Evolutionary conservation across 495 filamentous ascomycete genomes (phyloP).

Genomic region (Sporormia fimetaria): DNA sequence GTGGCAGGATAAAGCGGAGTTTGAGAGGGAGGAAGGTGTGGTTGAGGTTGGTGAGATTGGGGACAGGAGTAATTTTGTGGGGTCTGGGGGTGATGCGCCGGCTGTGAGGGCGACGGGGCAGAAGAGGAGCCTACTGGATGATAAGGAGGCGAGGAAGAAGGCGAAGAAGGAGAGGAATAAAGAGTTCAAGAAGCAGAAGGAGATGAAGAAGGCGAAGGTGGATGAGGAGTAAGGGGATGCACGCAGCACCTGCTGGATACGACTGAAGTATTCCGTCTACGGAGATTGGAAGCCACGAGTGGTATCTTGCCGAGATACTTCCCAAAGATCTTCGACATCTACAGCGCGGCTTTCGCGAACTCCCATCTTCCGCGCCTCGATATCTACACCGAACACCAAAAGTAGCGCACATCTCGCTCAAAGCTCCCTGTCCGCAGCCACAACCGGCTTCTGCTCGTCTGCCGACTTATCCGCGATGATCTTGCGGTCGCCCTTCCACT

Average conservation of each 20-base stretch:
- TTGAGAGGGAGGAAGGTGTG: conserved; percentile 36
- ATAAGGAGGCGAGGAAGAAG: conserved; percentile 33
- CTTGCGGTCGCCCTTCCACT: conserved; percentile 61
- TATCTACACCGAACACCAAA: background rate
- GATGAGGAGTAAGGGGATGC: conserved; percentile 20
- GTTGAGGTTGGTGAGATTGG: conserved; percentile 35
- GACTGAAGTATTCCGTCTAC: background rate
- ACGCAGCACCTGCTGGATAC: too few relatives aligned
- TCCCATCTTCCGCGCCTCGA: background rate
- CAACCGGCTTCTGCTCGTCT: conserved; percentile 37
- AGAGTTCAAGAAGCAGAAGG: conserved; percentile 38
- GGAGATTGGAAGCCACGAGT: background rate
- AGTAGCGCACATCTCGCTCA: conserved; percentile 30
- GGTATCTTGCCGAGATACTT: background rate
- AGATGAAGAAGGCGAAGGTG: conserved; percentile 32
- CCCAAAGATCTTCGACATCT: too few relatives aligned
- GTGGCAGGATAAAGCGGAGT: conserved; percentile 45
- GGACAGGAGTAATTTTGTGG: conserved; percentile 17
- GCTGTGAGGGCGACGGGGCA: conserved; percentile 11
- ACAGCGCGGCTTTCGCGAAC: background rate
- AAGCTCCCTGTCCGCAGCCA: conserved; percentile 49
- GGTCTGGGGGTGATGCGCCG: conserved; percentile 4
- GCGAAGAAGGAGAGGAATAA: conserved; percentile 36
- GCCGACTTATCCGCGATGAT: conserved; percentile 29
- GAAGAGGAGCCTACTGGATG: conserved; percentile 8